Percentiles rank a stretch among this genome's conserved stretches.
Conservation (phyloP, 352 stramenopile genomes). For the Phytophthora capsici region DNA sequence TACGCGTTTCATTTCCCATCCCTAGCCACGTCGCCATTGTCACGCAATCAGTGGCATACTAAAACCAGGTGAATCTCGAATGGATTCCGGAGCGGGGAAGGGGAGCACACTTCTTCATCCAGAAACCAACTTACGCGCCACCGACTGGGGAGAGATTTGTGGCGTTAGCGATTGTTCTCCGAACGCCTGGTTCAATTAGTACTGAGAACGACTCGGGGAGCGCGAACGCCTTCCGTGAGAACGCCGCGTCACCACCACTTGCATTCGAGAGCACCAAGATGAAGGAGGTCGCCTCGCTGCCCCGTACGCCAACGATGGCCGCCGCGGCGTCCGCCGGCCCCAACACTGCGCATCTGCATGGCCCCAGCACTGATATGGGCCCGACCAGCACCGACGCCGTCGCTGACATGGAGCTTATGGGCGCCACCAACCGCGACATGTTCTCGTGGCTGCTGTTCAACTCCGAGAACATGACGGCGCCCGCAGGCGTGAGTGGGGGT, state of each 20-base stretch:
- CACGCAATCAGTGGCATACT: conserved; percentile 22
- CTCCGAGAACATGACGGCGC: conserved; percentile 82
- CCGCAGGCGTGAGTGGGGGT: conserved; percentile 16
- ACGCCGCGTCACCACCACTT: conserved; percentile 43
- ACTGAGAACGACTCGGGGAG: conserved; percentile 6
- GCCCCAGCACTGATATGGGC: conserved; percentile 10
- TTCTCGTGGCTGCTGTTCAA: conserved; percentile 89
- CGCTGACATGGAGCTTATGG: conserved; percentile 73
- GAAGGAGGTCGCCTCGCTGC: conserved; percentile 32
- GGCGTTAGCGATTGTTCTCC: conserved; percentile 12
- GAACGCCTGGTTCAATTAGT: conserved; percentile 14
- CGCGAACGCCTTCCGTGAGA: conserved; percentile 30
- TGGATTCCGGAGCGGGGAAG: conserved; percentile 2
- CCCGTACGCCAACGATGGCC: conserved; percentile 29
- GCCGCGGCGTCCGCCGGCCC: conserved; percentile 26
- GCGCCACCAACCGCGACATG: conserved; percentile 79
- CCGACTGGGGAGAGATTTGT: conserved; percentile 5
- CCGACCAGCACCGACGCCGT: conserved; percentile 31
- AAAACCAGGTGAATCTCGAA: conserved; percentile 9
- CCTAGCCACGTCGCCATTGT: conserved; percentile 19
- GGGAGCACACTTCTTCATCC: not conserved
- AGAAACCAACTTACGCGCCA: not conserved
- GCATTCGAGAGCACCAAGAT: conserved; percentile 16
- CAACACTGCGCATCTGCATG: conserved; percentile 12
- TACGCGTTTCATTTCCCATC: not conserved